phyloP scores from a whole-genome alignment of 768 basidiomycete species.

The Kwoniella botswanensis region DNA sequence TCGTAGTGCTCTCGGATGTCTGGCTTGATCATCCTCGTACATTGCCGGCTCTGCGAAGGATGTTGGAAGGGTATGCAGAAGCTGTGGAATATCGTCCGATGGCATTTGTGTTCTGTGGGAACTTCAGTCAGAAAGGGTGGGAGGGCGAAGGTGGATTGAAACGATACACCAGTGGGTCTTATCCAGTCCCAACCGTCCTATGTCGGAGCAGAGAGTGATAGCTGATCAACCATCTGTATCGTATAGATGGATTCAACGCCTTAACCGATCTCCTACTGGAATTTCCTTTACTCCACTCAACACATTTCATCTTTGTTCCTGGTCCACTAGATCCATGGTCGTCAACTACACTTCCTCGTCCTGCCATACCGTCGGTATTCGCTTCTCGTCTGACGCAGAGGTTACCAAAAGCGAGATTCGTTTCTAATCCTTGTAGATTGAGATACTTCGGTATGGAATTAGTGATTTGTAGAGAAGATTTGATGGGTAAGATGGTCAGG shows the following conservation, averaged over 20 bases:
- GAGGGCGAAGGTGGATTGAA: conserved; percentile 73
- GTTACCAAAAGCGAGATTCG: conserved; percentile 80
- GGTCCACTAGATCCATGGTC: conserved; percentile 86
- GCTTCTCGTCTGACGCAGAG: conserved; percentile 70
- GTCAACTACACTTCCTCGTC: conserved; percentile 79
- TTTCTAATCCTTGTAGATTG: conserved; percentile 89
- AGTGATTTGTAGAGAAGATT: conserved; percentile 87
- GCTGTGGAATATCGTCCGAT: conserved; percentile 90
- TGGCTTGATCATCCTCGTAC: conserved; percentile 91
- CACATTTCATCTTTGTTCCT: conserved; percentile 92
- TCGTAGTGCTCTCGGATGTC: conserved; percentile 94
- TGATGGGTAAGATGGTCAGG: conserved; percentile 90
- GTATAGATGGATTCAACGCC: conserved; percentile 67
- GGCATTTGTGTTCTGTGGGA: conserved; percentile 89
- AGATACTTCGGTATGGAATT: conserved; percentile 96
- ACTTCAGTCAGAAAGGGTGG: conserved; percentile 88
- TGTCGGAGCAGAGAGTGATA: not conserved
- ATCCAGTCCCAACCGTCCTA: not conserved
- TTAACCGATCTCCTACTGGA: conserved; percentile 82
- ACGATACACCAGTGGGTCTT: conserved; percentile 75
- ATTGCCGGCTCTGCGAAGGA: conserved; percentile 74
- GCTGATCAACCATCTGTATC: not conserved
- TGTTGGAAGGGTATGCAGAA: conserved; percentile 74
- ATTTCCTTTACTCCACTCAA: conserved; percentile 77
- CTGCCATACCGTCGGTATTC: conserved; percentile 77